These are phyloP conservation scores for Ogataea degrootiae DNA, from an alignment of 805 yeast genomes.

Conservation along the genomic window DNA sequence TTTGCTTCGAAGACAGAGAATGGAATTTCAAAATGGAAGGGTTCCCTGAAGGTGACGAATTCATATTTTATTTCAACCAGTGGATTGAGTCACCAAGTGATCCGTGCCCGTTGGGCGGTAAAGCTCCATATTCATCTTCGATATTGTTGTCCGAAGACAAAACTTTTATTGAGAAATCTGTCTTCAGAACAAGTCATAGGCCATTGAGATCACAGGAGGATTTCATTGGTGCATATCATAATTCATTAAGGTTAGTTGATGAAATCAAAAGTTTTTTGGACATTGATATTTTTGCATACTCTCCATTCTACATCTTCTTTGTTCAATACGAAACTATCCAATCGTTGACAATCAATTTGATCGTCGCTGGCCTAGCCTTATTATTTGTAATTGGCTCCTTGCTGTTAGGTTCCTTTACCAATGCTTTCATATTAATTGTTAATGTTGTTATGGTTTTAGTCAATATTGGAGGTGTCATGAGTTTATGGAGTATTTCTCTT, in stretches of 20 bases:
- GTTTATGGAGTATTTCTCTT: conserved; percentile 65
- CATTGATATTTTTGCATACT: conserved; percentile 75
- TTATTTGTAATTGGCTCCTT: conserved; percentile 50
- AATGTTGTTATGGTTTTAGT: conserved; percentile 63
- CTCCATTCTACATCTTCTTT: conserved; percentile 89
- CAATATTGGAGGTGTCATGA: conserved; percentile 79
- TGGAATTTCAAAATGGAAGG: conserved; percentile 78
- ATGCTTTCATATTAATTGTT: conserved; percentile 50
- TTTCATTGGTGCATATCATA: conserved; percentile 73
- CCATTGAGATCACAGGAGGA: conserved; percentile 82
- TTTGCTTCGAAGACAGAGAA: conserved; percentile 59
- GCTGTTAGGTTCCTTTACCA: conserved; percentile 61
- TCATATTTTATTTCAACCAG: conserved; percentile 63
- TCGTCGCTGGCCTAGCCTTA: conserved; percentile 44
- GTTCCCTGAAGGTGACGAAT: conserved; percentile 68
- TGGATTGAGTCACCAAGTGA: conserved; percentile 85
- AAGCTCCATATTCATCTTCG: conserved; percentile 77
- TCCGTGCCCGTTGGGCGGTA: conserved; percentile 93
- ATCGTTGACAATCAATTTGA: conserved; percentile 48
- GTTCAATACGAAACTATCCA: conserved; percentile 78
- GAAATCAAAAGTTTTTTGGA: conserved; percentile 41
- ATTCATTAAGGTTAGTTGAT: conserved; percentile 60
- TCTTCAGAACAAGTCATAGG: conserved; percentile 74
- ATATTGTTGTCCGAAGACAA: conserved; percentile 40
- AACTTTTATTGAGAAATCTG: conserved; percentile 45